A percentile compares a stretch with the other conserved stretches of the same genome.
These are phyloP conservation scores for Beauveria scarabaeidicola DNA, from an alignment of 2,329 filamentous ascomycete species.

Conservation along the genomic window DNA sequence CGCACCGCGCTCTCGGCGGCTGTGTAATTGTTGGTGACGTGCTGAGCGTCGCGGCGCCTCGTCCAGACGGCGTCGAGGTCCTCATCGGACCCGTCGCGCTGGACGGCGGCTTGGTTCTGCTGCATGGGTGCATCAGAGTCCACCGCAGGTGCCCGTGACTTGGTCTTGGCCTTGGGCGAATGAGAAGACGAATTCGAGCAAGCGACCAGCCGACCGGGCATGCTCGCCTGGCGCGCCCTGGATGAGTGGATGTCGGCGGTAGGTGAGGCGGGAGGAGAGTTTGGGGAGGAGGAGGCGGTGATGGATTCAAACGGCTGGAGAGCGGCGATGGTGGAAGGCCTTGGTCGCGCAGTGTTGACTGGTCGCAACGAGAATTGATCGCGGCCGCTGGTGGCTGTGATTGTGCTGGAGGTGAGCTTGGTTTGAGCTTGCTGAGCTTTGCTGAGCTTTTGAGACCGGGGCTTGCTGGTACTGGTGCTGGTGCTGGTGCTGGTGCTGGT, in stretches of 20 bases:
- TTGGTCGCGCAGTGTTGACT: conserved; percentile 32
- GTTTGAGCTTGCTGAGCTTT: background rate
- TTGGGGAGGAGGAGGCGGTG: conserved; percentile 23
- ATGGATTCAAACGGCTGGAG: background rate
- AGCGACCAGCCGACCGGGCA: conserved; percentile 32
- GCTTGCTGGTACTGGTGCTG: background rate
- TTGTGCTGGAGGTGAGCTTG: background rate
- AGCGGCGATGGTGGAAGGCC: conserved; percentile 16
- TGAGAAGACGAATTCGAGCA: conserved; percentile 25
- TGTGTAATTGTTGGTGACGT: conserved; percentile 28
- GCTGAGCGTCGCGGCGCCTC: conserved; percentile 29
- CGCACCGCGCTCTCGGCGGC: conserved; percentile 33
- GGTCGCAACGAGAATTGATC: conserved; percentile 20
- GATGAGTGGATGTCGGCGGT: conserved; percentile 8
- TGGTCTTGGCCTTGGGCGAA: conserved; percentile 18
- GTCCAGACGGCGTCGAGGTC: conserved; percentile 26
- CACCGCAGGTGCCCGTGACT: conserved; percentile 11
- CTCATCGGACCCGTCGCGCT: conserved; percentile 15
- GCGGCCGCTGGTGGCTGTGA: conserved; percentile 3
- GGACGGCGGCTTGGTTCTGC: conserved; percentile 13
- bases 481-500: conserved; percentile 8
- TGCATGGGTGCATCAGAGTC: conserved; percentile 6
- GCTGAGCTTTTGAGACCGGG: conserved; percentile 2
- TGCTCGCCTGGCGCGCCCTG: conserved; percentile 23
- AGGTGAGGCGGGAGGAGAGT: conserved; percentile 23